Conservation (phyloP, 371 early-diverging fungal species). For the Mucor irregularis region DNA sequence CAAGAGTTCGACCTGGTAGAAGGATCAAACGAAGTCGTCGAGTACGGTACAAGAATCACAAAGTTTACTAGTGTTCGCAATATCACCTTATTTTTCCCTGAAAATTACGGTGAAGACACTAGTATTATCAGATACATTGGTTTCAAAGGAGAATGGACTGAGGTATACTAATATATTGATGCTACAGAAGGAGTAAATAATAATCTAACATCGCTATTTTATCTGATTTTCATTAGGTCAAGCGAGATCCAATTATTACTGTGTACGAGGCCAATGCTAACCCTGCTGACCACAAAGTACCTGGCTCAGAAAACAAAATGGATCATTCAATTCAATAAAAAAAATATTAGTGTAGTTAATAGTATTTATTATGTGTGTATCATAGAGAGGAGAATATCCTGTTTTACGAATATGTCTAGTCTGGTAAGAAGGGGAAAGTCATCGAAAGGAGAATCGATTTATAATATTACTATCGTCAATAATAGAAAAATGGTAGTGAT, state of each 20-base stretch:
- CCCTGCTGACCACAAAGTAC: slow-evolving; percentile 80
- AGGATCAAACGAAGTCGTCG: slow-evolving; percentile 57
- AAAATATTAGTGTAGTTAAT: not conserved
- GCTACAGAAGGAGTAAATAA: too few relatives aligned
- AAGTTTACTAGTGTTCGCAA: slow-evolving; percentile 84
- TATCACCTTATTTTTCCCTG: slow-evolving; percentile 81
- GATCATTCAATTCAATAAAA: slow-evolving; percentile 46
- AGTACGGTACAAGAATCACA: slow-evolving; percentile 73
- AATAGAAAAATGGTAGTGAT: too few relatives aligned
- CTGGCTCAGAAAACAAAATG: slow-evolving; percentile 37
- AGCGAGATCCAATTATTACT: slow-evolving; percentile 81
- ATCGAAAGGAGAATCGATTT: not conserved
- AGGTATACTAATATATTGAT: slow-evolving; percentile 47
- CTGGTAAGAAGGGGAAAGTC: not conserved
- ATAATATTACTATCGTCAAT: too few relatives aligned
- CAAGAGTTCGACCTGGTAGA: slow-evolving; percentile 85
- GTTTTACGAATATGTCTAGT: not conserved
- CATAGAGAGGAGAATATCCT: not conserved
- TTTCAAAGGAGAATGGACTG: slow-evolving; percentile 90
- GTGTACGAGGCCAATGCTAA: slow-evolving; percentile 87
- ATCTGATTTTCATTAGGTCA: slow-evolving; percentile 53
- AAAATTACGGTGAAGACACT: slow-evolving; percentile 76
- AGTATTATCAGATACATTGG: slow-evolving; percentile 73
- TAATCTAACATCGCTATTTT: too few relatives aligned
- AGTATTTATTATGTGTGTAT: not conserved